Percentiles rank a stretch among this genome's conserved stretches.
phyloP scores from a whole-genome alignment of 768 basidiomycete genomes.

The Calocybe indica region DNA sequence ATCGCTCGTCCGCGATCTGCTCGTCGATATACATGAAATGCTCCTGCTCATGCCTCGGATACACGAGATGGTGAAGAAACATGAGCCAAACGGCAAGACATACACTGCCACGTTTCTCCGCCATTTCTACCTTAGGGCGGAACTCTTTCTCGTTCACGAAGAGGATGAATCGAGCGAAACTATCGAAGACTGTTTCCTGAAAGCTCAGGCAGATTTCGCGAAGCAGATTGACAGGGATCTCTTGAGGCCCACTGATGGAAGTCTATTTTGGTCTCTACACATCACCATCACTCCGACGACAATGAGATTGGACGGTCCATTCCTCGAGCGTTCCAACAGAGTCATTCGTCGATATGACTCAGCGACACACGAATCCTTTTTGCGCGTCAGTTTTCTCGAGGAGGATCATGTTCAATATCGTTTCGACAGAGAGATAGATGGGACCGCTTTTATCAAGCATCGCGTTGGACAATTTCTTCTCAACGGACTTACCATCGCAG shows the following conservation, averaged over 20 bases:
- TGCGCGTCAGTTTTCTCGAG: conserved; percentile 60
- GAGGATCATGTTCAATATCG: conserved; percentile 49
- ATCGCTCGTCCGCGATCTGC: conserved; percentile 28
- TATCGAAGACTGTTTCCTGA: conserved; percentile 25
- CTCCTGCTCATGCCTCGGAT: conserved; percentile 33
- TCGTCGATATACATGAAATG: conserved; percentile 48
- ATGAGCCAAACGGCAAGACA: conserved; percentile 18
- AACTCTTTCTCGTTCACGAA: conserved; percentile 19
- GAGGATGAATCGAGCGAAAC: conserved; percentile 15
- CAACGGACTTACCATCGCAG: conserved; percentile 47
- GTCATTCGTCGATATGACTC: conserved; percentile 48
- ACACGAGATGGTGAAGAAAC: conserved; percentile 13
- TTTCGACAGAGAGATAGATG: conserved; percentile 52
- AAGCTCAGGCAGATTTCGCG: conserved; percentile 18
- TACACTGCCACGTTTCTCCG: conserved; percentile 37
- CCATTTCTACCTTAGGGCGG: conserved; percentile 23
- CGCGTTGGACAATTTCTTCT: conserved; percentile 42
- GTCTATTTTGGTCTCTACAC: conserved; percentile 38
- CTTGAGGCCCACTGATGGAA: conserved; percentile 23
- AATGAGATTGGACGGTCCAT: conserved; percentile 47
- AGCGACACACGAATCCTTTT: conserved; percentile 43
- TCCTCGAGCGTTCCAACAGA: conserved; percentile 54
- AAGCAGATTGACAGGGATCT: conserved; percentile 10
- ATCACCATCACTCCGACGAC: conserved; percentile 51
- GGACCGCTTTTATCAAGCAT: conserved; percentile 37